phyloP scores from a whole-genome alignment of 495 filamentous ascomycete genomes.

The Podospora australis region DNA sequence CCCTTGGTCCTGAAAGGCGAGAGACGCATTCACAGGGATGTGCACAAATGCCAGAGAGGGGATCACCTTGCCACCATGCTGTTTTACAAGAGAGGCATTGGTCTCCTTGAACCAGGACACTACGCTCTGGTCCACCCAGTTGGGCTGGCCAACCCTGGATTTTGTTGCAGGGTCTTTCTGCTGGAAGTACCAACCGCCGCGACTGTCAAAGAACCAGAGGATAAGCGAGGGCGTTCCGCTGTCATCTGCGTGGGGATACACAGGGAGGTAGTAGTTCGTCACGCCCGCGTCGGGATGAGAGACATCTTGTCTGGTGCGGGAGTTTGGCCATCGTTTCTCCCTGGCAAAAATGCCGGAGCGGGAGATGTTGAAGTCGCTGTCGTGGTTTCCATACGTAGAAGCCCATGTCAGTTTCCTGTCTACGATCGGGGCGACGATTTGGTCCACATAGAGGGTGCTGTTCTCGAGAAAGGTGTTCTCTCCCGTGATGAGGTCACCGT shows the following conservation, averaged over 20 bases:
- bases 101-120: slow-evolving; percentile 55
- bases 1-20: slow-evolving; percentile 43
- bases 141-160: slow-evolving; percentile 29
- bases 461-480: slow-evolving; percentile 56
- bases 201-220: slow-evolving; percentile 73
- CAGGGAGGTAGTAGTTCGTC: slow-evolving; percentile 61
- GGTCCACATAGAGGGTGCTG: slow-evolving; percentile 52
- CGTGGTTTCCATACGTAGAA: slow-evolving; percentile 70
- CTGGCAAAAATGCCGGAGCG: slow-evolving; percentile 46
- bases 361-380: slow-evolving; percentile 55
- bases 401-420: slow-evolving; percentile 52
- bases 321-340: slow-evolving; percentile 47
- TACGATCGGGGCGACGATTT: slow-evolving; percentile 53
- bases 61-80: slow-evolving; percentile 33
- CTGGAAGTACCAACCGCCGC: slow-evolving; percentile 54
- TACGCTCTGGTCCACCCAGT: slow-evolving; percentile 45
- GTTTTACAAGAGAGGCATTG: slow-evolving; percentile 32
- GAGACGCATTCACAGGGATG: slow-evolving; percentile 57
- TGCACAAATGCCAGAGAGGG: slow-evolving; percentile 69
- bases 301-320: slow-evolving; percentile 48
- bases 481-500: slow-evolving; percentile 69
- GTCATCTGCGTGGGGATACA: slow-evolving; percentile 19
- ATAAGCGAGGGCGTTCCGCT: slow-evolving; percentile 21
- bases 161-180: slow-evolving; percentile 26
- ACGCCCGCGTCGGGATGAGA: slow-evolving; percentile 42